Evolutionary conservation across 768 basidiomycete species (phyloP), one percentile per base, ranked within the genome.

Genomic region (Collybia sordida): DNA sequence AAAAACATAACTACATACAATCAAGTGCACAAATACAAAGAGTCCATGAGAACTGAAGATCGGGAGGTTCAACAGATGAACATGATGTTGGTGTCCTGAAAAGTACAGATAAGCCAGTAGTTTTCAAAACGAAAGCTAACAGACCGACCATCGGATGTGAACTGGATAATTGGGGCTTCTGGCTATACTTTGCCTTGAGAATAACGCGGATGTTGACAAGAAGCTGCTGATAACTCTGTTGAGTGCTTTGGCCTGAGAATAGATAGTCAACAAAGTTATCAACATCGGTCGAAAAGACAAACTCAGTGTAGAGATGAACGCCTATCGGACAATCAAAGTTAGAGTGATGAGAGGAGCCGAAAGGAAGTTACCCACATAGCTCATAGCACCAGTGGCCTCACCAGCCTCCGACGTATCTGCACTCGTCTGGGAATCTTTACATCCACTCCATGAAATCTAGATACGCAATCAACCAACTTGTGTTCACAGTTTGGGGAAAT

Each of bases 381-480:
- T 88, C 89, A 91, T 91, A 6, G 89, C 89, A 41, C 89, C 89
- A 4, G 84, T 85, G 6, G 81, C 86, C 24, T 75, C 66, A 3
- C 86, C 87, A 9, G 75, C 71, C 61, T 90, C 85, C 36, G 73
- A 69, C 3, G 87, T 80, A 59, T 91, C 89, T 15, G 88, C 88
- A 57, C 88, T 90, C n/a, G 87, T 90, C 64, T 90, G 87, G 14
- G 81, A 75, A 62, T 90, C 89, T 54, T 86, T 87, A 65, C 88
- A 89, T 22, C 87, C 89, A 61, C 86, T 87, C 79, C 83, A 90
- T n/a, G 85, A 86, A n/a, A 90, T 86, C 88, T 90, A 47, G 2
- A 15, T 51, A 51, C 9, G 45, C 11, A 23, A 25, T 31, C 42
- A 5, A 38, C 49, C 56, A 11, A 51, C 27, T 14, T 14, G 15